Evolutionary conservation across 805 yeast species (phyloP), one percentile per base, ranked within the genome.

Genomic region (Wickerhamomyces chaumierensis): DNA sequence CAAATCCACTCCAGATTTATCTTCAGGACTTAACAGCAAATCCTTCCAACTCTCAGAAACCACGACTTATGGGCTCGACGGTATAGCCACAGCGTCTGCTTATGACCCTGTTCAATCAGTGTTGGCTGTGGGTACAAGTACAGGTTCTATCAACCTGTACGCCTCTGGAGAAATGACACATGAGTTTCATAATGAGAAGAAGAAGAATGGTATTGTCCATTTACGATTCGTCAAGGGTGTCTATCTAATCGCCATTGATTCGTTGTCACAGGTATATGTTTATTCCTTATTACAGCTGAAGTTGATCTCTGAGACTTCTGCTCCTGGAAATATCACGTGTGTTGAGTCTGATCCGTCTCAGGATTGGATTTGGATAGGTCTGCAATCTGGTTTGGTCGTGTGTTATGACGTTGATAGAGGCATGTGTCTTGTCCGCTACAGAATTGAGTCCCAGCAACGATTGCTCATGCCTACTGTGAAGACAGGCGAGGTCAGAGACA

Each of bases 81-180:
- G 94, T 12, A 69, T 71, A 13, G 72, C 83, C 8, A 62, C 74
- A 28, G 75, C 84, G 0, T 54, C 77, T 31, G 94, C 92, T 0
- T 83, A 69, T 58, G 97, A 92, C 55, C 94, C 94, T 3, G 78
- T 84, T 1, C 98, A 92, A 57, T 75, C 92, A 39, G 66, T 92
- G 20, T 58, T 87, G 49, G 96, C 96, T 0, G 63, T 86, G 0
- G 80, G 87, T 3, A 86, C 95, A 0, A 76, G 69, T 29, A 53
- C 61, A 7, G 84, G 87, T 32, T 75, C 75, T 34, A 66, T 92
- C 14, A 78, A 83, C 46, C 80, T 92, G 4, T 25, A 9, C 14
- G 29, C 29, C 29, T 21, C 23, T 21, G 23, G 23, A 9, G 23
- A 21, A 21, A 21, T 21, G 23, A 21, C 23, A 21, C 23, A 21